Percentiles rank a stretch among this genome's conserved stretches.
These are phyloP conservation scores for Pythium scleroteichum DNA, from an alignment of 352 stramenopile genomes.

Conservation along the genomic window DNA sequence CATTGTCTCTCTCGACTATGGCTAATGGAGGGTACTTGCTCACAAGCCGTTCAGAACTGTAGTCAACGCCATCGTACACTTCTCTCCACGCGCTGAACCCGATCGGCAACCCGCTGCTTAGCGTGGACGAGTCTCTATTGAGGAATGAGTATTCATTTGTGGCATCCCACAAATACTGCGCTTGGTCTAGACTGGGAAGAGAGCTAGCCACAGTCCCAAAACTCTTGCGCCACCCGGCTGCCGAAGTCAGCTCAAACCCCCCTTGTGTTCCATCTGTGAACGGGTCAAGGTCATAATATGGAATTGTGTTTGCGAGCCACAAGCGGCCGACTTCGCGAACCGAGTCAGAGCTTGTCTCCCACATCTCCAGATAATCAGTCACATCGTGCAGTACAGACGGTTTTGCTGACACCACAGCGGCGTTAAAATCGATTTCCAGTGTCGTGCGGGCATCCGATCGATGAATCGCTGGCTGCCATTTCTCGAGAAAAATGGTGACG, in stretches of 20 bases:
- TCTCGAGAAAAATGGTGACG: constrained; percentile 33
- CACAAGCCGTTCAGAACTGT: constrained; percentile 47
- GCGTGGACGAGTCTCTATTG: constrained; percentile 13
- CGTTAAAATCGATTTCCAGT: constrained; percentile 21
- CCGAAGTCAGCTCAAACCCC: constrained; percentile 59
- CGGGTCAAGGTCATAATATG: constrained; percentile 49
- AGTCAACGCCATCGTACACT: constrained; percentile 56
- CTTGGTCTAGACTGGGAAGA: constrained; percentile 41
- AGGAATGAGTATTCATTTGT: constrained; percentile 49
- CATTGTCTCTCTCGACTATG: constrained; percentile 15
- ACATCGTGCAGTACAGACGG: constrained; percentile 12
- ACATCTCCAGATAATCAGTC: constrained; percentile 41
- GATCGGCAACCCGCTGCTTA: constrained; percentile 32
- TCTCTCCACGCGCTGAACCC: constrained; percentile 63
- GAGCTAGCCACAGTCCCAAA: constrained; percentile 2
- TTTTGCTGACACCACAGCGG: not conserved
- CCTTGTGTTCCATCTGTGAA: constrained; percentile 34
- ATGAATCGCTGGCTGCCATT: constrained; percentile 55
- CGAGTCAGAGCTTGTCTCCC: constrained; percentile 46
- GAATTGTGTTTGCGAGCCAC: constrained; percentile 38
- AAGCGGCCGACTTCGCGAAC: constrained; percentile 31
- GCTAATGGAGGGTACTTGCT: constrained; percentile 39
- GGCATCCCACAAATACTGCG: constrained; percentile 42
- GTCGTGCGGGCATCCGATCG: constrained; percentile 13
- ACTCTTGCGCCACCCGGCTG: constrained; percentile 28